A percentile compares a stretch with the other conserved stretches of the same genome.
These are phyloP conservation scores for Eucalyptus sp. DNA, from an alignment of 345 rosid genomes.

Conservation along the genomic window DNA sequence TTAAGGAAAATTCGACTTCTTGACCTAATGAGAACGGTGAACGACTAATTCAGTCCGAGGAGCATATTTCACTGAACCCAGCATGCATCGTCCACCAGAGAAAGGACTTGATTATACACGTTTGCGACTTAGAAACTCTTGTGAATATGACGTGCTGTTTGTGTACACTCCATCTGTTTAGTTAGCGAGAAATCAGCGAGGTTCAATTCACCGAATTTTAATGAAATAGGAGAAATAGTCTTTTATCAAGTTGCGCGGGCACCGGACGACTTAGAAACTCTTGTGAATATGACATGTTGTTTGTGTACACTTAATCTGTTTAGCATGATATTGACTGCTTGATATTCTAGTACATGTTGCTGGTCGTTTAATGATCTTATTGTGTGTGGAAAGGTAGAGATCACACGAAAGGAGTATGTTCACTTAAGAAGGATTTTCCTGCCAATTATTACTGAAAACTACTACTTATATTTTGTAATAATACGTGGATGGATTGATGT, in stretches of 20 bases:
- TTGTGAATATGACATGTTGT: too few relatives aligned
- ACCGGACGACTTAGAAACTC: too few relatives aligned
- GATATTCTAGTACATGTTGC: too few relatives aligned
- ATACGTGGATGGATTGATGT: not conserved
- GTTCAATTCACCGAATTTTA: too few relatives aligned
- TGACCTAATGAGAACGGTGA: not conserved
- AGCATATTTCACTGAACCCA: not conserved
- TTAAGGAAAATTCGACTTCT: not conserved
- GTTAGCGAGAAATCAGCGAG: too few relatives aligned
- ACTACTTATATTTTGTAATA: not conserved
- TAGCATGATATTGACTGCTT: too few relatives aligned
- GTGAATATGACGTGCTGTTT: not conserved
- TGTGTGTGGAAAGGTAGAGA: not conserved
- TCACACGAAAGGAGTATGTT: not conserved
- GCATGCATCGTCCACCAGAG: not conserved
- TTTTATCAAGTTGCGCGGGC: too few relatives aligned
- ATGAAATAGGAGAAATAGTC: too few relatives aligned
- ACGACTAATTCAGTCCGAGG: not conserved
- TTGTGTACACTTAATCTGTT: too few relatives aligned
- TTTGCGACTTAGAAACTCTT: not conserved
- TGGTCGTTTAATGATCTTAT: not conserved
- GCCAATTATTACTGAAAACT: not conserved
- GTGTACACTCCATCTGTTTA: too few relatives aligned
- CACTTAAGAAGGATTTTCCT: not conserved
- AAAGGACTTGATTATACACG: not conserved